Evolutionary conservation across 768 basidiomycete genomes (phyloP).

Genomic region (Boletus edulis): DNA sequence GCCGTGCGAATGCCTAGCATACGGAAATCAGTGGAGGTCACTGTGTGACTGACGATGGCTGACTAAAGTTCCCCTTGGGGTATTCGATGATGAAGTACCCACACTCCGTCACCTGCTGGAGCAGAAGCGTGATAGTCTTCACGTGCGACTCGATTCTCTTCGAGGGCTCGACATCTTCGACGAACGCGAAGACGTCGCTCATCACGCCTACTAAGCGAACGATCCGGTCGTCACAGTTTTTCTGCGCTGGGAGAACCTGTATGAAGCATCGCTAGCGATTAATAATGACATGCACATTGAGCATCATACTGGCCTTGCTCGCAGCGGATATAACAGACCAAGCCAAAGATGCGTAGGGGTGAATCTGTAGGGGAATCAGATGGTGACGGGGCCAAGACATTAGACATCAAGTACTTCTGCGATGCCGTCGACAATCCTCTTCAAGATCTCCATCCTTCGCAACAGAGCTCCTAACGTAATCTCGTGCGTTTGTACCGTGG

Average conservation of each 20-base stretch:
- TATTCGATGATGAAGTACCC: neutral
- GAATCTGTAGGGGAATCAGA: neutral
- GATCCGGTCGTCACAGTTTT: neutral
- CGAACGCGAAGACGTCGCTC: neutral
- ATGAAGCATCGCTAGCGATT: neutral
- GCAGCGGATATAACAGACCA: neutral
- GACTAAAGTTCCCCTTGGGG: neutral
- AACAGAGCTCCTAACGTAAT: too few species aligned
- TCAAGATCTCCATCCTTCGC: too few species aligned
- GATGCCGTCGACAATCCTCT: neutral
- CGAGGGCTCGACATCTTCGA: neutral
- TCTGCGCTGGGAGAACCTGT: neutral
- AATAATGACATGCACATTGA: neutral
- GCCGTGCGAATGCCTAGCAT: neutral
- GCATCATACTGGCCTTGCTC: neutral
- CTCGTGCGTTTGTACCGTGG: too few species aligned
- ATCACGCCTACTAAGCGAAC: neutral
- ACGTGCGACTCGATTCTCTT: neutral
- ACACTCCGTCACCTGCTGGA: slow-evolving; percentile 1
- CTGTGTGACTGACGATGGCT: neutral
- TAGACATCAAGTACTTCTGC: neutral
- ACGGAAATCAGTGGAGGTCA: neutral
- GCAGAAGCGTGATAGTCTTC: neutral
- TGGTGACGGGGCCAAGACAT: neutral
- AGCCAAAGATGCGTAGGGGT: neutral